Conservation (phyloP, 2,329 filamentous ascomycete species). For the Fusarium scirpi region DNA sequence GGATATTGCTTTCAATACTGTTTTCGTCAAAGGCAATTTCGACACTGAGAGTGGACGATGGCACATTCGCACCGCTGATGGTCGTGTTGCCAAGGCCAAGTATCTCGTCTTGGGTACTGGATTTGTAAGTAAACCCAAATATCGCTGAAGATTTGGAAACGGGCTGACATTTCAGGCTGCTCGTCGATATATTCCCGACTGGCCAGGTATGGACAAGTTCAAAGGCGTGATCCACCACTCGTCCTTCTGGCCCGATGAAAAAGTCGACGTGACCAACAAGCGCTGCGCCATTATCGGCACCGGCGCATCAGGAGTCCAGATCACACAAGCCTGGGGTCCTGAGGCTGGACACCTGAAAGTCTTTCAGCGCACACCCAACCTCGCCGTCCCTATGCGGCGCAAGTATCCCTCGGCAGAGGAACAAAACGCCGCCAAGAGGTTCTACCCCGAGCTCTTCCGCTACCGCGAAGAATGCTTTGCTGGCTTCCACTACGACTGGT, state of each 20-base stretch:
- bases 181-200: constrained; percentile 71
- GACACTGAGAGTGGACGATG: constrained; percentile 62
- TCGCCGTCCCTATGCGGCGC: constrained; percentile 71
- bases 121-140: constrained; percentile 54
- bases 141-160: too few species aligned
- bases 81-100: constrained; percentile 61
- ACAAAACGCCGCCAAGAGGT: constrained; percentile 58
- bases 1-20: constrained; percentile 67
- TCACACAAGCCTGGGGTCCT: constrained; percentile 70
- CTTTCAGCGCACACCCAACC: constrained; percentile 76
- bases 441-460: constrained; percentile 65
- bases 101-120: constrained; percentile 67
- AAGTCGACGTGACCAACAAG: constrained; percentile 69
- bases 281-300: constrained; percentile 73
- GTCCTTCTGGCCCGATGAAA: constrained; percentile 69
- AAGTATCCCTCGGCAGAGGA: constrained; percentile 52
- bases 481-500: constrained; percentile 69
- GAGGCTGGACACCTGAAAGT: constrained; percentile 65
- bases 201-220: constrained; percentile 70
- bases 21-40: constrained; percentile 65
- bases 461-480: constrained; percentile 65
- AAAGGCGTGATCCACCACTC: constrained; percentile 70
- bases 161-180: constrained; percentile 47
- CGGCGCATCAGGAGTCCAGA: constrained; percentile 73
- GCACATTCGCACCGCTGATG: constrained; percentile 62